Evolutionary conservation across 495 filamentous ascomycete species (phyloP).

Genomic region (Neurospora discreta): DNA sequence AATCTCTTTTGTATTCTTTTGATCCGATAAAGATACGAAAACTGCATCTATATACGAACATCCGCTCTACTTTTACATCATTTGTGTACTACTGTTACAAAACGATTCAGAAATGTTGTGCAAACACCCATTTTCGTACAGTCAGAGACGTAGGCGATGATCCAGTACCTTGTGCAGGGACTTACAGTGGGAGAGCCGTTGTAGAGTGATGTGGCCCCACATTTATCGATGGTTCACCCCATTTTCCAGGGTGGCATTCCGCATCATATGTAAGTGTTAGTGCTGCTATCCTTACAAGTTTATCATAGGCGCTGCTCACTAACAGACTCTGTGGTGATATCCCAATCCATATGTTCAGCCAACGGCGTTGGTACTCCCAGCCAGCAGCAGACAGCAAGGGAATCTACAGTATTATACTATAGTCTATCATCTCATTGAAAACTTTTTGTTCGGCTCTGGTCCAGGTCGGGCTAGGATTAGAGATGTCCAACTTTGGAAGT

Average conservation of each 20-base stretch:
- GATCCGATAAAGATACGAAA: no score
- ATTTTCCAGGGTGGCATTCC: background rate
- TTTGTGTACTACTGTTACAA: accelerated
- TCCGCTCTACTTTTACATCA: accelerated
- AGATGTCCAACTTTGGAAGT: no score
- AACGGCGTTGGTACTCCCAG: no score
- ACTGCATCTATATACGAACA: background rate
- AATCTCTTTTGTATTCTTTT: background rate
- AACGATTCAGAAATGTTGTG: background rate
- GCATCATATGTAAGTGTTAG: background rate
- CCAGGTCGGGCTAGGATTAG: no score
- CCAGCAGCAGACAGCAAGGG: no score
- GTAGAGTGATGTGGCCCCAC: background rate
- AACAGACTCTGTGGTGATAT: background rate
- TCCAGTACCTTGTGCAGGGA: background rate
- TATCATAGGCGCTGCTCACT: accelerated
- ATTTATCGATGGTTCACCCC: background rate
- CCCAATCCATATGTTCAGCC: no score
- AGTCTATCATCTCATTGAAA: no score
- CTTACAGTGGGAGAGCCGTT: background rate
- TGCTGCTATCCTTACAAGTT: accelerated
- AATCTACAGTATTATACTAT: no score
- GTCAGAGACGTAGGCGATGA: background rate
- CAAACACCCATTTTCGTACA: background rate
- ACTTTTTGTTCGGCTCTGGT: no score